A percentile compares a stretch with the other conserved stretches of the same genome.
These are phyloP conservation scores for Amphicarpaea edgeworthii DNA, from an alignment of 306 rosid genomes.

Conservation along the genomic window DNA sequence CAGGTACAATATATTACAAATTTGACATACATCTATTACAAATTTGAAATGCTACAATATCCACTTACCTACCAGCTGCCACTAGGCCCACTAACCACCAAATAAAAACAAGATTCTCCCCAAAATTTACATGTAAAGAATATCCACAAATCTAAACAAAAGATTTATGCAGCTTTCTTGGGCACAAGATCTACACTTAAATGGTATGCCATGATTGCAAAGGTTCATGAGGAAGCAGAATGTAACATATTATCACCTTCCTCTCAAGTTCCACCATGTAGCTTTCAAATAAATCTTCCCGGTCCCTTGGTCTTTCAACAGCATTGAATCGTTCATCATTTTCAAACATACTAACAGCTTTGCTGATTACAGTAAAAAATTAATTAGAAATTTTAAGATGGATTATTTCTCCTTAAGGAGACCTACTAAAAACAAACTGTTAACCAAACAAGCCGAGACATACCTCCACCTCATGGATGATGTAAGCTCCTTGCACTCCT, in stretches of 20 bases:
- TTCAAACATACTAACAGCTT: slow-evolving; percentile 91
- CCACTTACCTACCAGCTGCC: slow-evolving; percentile 29
- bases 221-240: slow-evolving; percentile 25
- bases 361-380: slow-evolving; percentile 67
- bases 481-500: slow-evolving; percentile 95
- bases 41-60: slow-evolving; percentile 18
- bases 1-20: no score
- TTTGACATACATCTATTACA: background rate
- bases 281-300: slow-evolving; percentile 96
- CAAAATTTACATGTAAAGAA: background rate
- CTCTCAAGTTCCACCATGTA: slow-evolving; percentile 97
- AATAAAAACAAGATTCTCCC: slow-evolving; percentile 8
- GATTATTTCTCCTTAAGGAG: slow-evolving; percentile 29
- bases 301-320: slow-evolving; percentile 84
- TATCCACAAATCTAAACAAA: slow-evolving; percentile 27
- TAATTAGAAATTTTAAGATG: slow-evolving; percentile 46
- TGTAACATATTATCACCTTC: slow-evolving; percentile 66
- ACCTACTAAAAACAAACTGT: slow-evolving; percentile 30
- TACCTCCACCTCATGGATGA: slow-evolving; percentile 97
- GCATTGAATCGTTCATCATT: slow-evolving; percentile 93
- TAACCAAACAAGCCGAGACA: slow-evolving; percentile 41
- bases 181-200: slow-evolving; percentile 40
- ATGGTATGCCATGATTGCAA: slow-evolving; percentile 14
- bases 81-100: background rate
- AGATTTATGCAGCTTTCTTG: slow-evolving; percentile 23